Base-by-base conservation (phyloP, 495 filamentous ascomycete species). In the Xylaria castorea region DNA sequence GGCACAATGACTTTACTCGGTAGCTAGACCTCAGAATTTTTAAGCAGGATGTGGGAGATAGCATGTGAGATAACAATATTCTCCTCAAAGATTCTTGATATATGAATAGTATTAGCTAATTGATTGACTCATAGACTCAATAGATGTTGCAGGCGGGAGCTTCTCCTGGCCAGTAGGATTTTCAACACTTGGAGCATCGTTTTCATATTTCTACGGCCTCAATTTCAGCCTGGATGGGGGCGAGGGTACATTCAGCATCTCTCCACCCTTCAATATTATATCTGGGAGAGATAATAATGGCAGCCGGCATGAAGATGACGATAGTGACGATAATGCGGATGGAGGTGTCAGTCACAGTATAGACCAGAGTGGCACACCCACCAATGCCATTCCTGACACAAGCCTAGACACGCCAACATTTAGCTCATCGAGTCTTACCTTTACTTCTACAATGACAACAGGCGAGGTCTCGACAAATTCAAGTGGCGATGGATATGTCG, bases 141-240 rank as follows among this genome's bases (percentile, higher is more conserved):
- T 61, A 34, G 58, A 61, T 61, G 32, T 61, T 61, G 4, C 58
- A 61, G 8, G 12, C 1, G 58, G 34, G 8, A 61, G n/a, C 32
- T 61, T 61, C 58, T 38, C 58, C 58, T 61, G 58, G 58, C 32
- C 18, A 38, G 58, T 61, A 38, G 30, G 3, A 12, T n/a, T 18
- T 8, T 20, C 58, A 22, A 5, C 20, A 12, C 34, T 14, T 22
- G 20, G 0, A 57, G 12, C 32, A 38, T 20, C 11, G 12, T 18
- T 12, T 38, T 22, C 55, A 58, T 9, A n/a, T 60, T 38, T 61
- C 5, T 61, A 61, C 34, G 32, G 18, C 58, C 18, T 61, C 20
- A 61, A 38, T 22, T 38, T 61, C 8, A 61, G 58, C 3, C 8
- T 61, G 20, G 58, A 61, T 4, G 58, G 58, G 18, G 38, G 2